Evolutionary conservation across 768 basidiomycete genomes (phyloP), one percentile per base, ranked within the genome.

Genomic region (Porphyrellus cyaneotinctus): DNA sequence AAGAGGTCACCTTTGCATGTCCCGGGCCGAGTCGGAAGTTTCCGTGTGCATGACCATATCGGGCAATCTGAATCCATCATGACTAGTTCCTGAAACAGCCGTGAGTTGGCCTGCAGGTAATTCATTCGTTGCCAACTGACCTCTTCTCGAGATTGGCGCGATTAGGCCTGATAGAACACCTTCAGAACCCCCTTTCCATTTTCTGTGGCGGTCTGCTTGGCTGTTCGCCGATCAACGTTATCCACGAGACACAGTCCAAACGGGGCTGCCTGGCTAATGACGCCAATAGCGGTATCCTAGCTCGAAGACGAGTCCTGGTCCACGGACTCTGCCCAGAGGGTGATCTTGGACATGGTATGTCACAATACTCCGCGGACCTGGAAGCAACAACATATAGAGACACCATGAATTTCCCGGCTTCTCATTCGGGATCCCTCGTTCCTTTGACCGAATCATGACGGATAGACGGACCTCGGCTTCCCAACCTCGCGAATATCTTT

Each of bases 1-100:
- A 58, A 57, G 33, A 51, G 49, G 52, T 55, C 57, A 56, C 30
- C 17, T 22, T n/a, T 43, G 43, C 37, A 37, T 31, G 38, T 33
- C 11, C 57, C 68, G 67, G 69, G 53, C 65, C 68, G 67, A 49
- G 24, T 43, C 67, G 67, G 67, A 43, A 60, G 0, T 12, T 44
- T 43, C 69, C 68, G 69, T 39, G 1, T 10, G 9, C 2, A 39
- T 17, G 24, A 1, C 66, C 58, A 67, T 56, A 69, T 69, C 65
- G 57, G 61, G 66, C 44, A 45, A 70, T 60, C 53, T 51, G 15
- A 52, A 53, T 51, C 52, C 28, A 17, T 24, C 32, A 22, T 20
- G 28, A 31, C 18, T 11, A 43, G 65, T 65, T 56, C 64, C 67
- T 64, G 63, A 64, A 66, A 65, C 63, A 58, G 45, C 68, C 65